These are phyloP conservation scores for Nemania serpens DNA, from an alignment of 2,329 filamentous ascomycete species.

Conservation along the genomic window DNA sequence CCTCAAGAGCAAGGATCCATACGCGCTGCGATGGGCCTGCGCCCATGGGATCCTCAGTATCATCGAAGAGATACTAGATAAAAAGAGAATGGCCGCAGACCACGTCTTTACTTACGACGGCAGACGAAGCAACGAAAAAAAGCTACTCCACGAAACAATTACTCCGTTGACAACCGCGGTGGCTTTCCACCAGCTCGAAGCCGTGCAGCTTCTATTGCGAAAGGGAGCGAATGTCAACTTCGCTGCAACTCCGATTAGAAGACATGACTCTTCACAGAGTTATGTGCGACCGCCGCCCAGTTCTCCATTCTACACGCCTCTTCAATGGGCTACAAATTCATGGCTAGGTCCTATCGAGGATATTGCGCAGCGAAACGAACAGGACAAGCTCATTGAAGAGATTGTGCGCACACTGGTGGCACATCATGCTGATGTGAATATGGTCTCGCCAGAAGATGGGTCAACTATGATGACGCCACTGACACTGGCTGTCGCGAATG, in stretches of 20 bases:
- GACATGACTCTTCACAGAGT: neutral
- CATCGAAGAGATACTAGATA: neutral
- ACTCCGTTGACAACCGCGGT: neutral
- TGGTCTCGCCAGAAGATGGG: neutral
- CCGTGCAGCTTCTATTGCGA: neutral
- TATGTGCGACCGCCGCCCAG: neutral
- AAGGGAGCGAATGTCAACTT: neutral
- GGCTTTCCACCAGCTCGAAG: neutral
- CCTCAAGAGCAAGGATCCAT: neutral
- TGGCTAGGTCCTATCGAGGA: too few relatives aligned
- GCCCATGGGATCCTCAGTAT: neutral
- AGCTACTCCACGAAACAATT: neutral
- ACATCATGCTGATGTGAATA: neutral
- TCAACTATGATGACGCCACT: neutral
- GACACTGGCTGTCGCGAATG: neutral
- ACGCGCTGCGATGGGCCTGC: neutral
- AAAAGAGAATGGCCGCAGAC: neutral
- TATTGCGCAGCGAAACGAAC: neutral
- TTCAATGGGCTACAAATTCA: neutral
- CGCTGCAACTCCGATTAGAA: neutral
- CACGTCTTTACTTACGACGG: neutral
- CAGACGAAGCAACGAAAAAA: neutral
- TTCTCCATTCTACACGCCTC: neutral
- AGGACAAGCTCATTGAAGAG: neutral
- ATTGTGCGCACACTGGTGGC: neutral